These are phyloP conservation scores for Tuber melanosporum DNA, from an alignment of 495 filamentous ascomycete genomes.

Conservation along the genomic window DNA sequence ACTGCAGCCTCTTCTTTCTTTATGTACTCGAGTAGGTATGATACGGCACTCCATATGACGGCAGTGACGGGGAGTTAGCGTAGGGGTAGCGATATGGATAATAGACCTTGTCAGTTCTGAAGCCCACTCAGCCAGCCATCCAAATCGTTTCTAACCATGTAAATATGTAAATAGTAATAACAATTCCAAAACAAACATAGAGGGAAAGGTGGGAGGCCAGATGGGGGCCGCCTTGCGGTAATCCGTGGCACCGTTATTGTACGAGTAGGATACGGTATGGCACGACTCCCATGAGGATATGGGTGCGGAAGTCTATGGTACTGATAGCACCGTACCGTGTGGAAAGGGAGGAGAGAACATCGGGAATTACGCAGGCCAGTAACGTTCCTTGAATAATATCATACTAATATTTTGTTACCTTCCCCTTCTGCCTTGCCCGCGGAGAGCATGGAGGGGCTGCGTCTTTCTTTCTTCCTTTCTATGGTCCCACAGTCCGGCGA, in stretches of 20 bases:
- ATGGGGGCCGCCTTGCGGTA: neutral
- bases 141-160: neutral
- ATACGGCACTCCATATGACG: neutral
- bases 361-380: neutral
- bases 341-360: neutral
- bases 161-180: neutral
- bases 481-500: neutral
- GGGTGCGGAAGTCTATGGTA: neutral
- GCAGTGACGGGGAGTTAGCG: neutral
- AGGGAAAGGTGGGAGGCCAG: neutral
- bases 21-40: neutral
- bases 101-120: neutral
- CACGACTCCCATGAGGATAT: neutral
- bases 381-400: neutral
- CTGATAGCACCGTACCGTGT: neutral
- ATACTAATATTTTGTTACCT: neutral
- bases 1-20: neutral
- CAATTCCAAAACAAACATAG: slow-evolving; percentile 1
- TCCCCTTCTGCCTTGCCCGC: neutral
- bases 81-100: neutral
- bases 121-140: neutral
- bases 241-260: neutral
- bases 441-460: neutral
- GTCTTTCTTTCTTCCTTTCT: neutral
- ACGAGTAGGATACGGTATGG: too few relatives aligned